Conservation (phyloP, 139 green algal genomes). For the Micromonas commoda region DNA sequence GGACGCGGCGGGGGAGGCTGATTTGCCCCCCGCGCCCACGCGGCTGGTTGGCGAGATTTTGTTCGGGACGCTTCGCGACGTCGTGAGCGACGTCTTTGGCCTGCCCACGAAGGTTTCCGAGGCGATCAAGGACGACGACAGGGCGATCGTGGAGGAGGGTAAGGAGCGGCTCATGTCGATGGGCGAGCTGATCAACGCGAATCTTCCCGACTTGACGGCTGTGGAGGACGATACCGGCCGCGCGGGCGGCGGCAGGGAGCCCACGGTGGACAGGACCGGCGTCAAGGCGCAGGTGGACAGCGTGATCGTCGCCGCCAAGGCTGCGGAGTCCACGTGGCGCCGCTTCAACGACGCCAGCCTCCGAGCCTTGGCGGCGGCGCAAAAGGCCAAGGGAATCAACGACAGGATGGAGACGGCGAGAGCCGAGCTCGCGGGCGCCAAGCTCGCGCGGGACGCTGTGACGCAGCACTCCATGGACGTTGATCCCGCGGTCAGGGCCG, state of each 20-base stretch:
- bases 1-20: too few species aligned
- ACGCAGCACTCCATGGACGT: not conserved
- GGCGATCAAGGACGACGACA: not conserved
- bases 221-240: not conserved
- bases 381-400: not conserved
- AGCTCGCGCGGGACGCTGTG: not conserved
- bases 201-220: not conserved
- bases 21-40: not conserved
- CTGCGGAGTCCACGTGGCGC: not conserved
- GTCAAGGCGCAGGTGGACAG: not conserved
- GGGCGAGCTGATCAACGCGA: not conserved
- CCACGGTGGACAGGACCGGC: not conserved
- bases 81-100: not conserved
- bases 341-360: not conserved
- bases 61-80: not conserved
- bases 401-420: not conserved
- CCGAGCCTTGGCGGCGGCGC: too few species aligned
- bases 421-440: not conserved
- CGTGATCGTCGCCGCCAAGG: not conserved
- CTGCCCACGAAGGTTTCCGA: not conserved
- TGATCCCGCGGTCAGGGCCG: not conserved
- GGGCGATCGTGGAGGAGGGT: not conserved
- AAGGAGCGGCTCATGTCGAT: not conserved
- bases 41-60: not conserved
- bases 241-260: not conserved